These are phyloP conservation scores for Colletotrichum sp. DNA, from an alignment of 2,329 filamentous ascomycete genomes.

Conservation along the genomic window DNA sequence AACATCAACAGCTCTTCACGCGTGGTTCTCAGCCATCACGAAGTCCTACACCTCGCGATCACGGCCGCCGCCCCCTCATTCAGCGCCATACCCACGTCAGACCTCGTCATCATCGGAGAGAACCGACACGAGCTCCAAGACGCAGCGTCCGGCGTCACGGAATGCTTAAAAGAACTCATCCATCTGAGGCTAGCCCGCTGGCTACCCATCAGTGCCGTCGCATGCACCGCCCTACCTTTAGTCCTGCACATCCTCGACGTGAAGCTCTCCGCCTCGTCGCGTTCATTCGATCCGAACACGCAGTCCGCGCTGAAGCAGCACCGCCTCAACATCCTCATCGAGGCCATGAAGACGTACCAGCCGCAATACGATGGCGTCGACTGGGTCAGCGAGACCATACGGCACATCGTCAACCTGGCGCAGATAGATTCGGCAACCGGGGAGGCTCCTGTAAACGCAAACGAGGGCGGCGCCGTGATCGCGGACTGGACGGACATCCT, in stretches of 20 bases:
- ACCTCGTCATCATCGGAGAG: conserved; percentile 41
- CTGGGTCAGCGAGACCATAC: conserved; percentile 47
- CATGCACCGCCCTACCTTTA: conserved; percentile 37
- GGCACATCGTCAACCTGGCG: conserved; percentile 46
- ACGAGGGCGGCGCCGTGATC: conserved; percentile 28
- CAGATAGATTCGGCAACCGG: conserved; percentile 27
- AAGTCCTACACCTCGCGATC: conserved; percentile 48
- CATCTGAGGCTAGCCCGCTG: conserved; percentile 48
- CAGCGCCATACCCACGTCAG: conserved; percentile 31
- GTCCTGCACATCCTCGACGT: conserved; percentile 38
- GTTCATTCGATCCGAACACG: conserved; percentile 31
- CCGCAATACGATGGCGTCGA: conserved; percentile 51
- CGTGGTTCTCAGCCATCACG: conserved; percentile 51
- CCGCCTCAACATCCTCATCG: conserved; percentile 47
- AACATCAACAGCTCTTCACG: conserved; percentile 40
- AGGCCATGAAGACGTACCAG: conserved; percentile 50
- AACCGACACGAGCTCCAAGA: conserved; percentile 48
- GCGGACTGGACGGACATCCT: conserved; percentile 48
- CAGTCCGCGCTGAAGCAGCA: conserved; percentile 45
- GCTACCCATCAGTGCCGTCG: conserved; percentile 50
- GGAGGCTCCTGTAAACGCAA: background rate
- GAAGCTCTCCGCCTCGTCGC: conserved; percentile 31
- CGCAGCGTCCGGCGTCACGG: conserved; percentile 47
- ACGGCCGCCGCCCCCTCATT: conserved; percentile 37
- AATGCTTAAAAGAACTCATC: conserved; percentile 52